phyloP scores from a whole-genome alignment of 345 rosid genomes.

The Syzygium jambos region DNA sequence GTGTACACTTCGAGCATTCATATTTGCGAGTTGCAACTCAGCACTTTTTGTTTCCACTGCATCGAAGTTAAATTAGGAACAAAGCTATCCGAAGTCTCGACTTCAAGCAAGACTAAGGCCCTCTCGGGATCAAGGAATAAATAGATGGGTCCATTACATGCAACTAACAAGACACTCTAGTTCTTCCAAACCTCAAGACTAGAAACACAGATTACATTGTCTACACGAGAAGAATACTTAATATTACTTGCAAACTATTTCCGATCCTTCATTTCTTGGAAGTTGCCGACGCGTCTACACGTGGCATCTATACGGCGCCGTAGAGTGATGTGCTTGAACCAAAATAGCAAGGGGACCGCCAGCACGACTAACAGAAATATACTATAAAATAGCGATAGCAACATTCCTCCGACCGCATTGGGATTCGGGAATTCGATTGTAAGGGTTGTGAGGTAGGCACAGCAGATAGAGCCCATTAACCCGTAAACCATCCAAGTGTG shows the following conservation, averaged over 20 bases:
- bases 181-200: background rate
- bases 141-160: background rate
- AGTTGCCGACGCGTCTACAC: background rate
- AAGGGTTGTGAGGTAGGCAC: accelerated
- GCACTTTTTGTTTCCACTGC: background rate
- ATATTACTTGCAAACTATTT: background rate
- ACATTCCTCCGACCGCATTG: accelerated
- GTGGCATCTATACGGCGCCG: background rate
- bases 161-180: background rate
- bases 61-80: background rate
- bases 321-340: accelerated
- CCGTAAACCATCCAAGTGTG: accelerated
- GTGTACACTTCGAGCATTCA: background rate
- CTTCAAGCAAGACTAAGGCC: background rate
- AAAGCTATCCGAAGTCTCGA: background rate
- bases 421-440: background rate
- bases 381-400: accelerated
- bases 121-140: background rate
- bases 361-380: accelerated
- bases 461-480: accelerated
- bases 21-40: background rate
- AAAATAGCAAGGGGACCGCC: background rate
- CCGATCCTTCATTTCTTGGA: background rate
- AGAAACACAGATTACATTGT: background rate
- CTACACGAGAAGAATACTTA: background rate